These are phyloP conservation scores for Pseudogymnoascus verrucosus DNA, from an alignment of 2,329 filamentous ascomycete species.

Conservation along the genomic window DNA sequence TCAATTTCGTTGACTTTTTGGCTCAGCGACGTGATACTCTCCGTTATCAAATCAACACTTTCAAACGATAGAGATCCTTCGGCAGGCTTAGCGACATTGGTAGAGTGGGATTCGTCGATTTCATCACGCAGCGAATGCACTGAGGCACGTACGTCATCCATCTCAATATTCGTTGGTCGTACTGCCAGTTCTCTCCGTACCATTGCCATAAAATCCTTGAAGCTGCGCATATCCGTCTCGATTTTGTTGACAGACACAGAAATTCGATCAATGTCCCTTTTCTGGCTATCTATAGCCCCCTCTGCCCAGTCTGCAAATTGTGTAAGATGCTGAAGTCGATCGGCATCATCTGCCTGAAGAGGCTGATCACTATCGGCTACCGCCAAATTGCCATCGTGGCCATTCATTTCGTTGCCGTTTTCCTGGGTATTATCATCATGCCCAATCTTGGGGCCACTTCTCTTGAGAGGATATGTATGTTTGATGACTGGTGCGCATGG, in stretches of 20 bases:
- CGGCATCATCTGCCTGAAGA: constrained; percentile 2
- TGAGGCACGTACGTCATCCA: constrained; percentile 11
- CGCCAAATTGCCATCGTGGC: background rate
- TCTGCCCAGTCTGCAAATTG: constrained; percentile 23
- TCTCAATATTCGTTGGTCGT: constrained; percentile 7
- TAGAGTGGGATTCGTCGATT: constrained; percentile 10
- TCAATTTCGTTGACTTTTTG: constrained; percentile 23
- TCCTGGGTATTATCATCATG: background rate
- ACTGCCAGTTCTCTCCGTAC: constrained; percentile 19
- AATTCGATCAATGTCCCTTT: constrained; percentile 26
- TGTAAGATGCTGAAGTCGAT: constrained; percentile 6
- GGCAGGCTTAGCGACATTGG: constrained; percentile 8
- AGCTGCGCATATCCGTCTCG: constrained; percentile 22
- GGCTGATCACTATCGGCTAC: background rate
- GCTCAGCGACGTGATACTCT: constrained; percentile 17
- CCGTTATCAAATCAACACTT: constrained; percentile 17
- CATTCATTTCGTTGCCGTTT: background rate
- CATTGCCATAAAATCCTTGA: constrained; percentile 26
- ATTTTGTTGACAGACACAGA: constrained; percentile 20
- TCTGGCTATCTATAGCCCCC: constrained; percentile 20
- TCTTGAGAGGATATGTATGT: background rate
- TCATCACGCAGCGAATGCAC: constrained; percentile 11
- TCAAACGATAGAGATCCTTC: constrained; percentile 9
- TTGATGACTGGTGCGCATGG: constrained; percentile 12
- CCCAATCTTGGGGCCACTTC: background rate